Percentiles rank a stretch among this genome's conserved stretches.
These are phyloP conservation scores for Malassezia obtusa DNA, from an alignment of 1,284 basidiomycete species.

Conservation along the genomic window DNA sequence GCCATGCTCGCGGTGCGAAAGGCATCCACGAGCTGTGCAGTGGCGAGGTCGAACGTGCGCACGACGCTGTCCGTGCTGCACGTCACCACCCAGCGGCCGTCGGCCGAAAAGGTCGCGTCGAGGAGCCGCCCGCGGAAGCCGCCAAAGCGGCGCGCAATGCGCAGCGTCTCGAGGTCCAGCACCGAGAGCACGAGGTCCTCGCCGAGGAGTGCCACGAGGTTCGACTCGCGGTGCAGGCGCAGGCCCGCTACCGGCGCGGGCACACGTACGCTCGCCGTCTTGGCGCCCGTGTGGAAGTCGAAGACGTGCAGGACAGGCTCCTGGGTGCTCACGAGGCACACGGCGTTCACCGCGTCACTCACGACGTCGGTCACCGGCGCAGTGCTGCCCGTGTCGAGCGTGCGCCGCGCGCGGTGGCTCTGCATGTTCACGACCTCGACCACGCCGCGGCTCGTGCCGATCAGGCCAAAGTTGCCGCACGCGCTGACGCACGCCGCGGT, in stretches of 20 bases:
- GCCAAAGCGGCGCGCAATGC: constrained; percentile 71
- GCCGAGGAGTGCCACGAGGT: constrained; percentile 71
- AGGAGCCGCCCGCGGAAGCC: constrained; percentile 35
- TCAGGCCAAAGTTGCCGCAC: constrained; percentile 91
- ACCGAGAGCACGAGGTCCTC: constrained; percentile 76
- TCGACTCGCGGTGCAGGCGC: constrained; percentile 70
- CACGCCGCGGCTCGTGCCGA: constrained; percentile 46
- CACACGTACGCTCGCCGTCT: constrained; percentile 59
- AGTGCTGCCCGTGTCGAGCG: constrained; percentile 27
- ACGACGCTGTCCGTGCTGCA: constrained; percentile 83
- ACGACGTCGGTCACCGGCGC: constrained; percentile 61
- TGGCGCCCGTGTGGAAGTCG: constrained; percentile 75
- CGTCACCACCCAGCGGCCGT: constrained; percentile 82
- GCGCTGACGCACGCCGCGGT: constrained; percentile 60
- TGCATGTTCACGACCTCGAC: constrained; percentile 54
- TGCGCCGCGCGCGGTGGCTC: constrained; percentile 72
- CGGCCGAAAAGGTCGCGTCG: constrained; percentile 63
- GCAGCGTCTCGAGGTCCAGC: constrained; percentile 79
- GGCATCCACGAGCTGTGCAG: constrained; percentile 78
- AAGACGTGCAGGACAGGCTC: constrained; percentile 86
- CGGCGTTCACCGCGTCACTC: constrained; percentile 73
- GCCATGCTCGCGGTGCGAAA: constrained; percentile 83
- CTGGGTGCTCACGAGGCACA: constrained; percentile 70
- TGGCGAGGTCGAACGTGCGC: constrained; percentile 91
- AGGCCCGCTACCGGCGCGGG: constrained; percentile 64